Evolutionary conservation across 2,329 filamentous ascomycete species (phyloP).

Genomic region (Curvularia lunata): DNA sequence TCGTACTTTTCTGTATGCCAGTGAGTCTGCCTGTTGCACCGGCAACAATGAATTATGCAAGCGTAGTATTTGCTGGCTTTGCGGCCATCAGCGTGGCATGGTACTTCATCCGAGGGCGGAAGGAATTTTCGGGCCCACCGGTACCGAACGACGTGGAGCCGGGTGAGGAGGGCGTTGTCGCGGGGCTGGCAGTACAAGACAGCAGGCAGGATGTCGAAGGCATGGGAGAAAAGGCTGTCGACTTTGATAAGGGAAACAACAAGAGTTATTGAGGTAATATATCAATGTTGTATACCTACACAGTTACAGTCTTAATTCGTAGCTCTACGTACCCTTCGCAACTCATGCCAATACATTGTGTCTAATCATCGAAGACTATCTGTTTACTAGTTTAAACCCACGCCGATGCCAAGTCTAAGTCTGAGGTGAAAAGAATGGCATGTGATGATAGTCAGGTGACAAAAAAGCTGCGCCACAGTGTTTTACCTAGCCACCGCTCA

Average conservation of each 20-base stretch:
- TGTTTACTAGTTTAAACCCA: neutral
- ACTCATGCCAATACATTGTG: neutral
- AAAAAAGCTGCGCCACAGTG: too few species aligned
- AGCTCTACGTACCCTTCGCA: neutral
- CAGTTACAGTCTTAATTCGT: neutral
- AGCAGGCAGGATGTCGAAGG: constrained; percentile 36
- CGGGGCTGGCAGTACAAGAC: constrained; percentile 40
- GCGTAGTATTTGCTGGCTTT: constrained; percentile 51
- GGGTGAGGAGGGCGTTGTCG: constrained; percentile 42
- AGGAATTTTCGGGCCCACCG: constrained; percentile 48
- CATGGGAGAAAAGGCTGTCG: constrained; percentile 24
- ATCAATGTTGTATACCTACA: neutral
- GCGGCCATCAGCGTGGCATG: constrained; percentile 46
- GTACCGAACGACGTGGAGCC: constrained; percentile 46
- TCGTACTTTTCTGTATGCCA: constrained; percentile 79
- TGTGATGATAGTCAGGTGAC: neutral
- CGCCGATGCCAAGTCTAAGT: neutral
- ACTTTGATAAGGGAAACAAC: constrained; percentile 3
- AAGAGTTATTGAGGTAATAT: neutral
- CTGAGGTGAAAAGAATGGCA: neutral
- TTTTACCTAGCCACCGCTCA: constrained; percentile 4
- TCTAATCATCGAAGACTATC: neutral
- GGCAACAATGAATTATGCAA: constrained; percentile 53
- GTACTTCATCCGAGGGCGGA: constrained; percentile 49
- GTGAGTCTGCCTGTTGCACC: constrained; percentile 52